phyloP scores from a whole-genome alignment of 768 basidiomycete species.

The Amanita exitialis region DNA sequence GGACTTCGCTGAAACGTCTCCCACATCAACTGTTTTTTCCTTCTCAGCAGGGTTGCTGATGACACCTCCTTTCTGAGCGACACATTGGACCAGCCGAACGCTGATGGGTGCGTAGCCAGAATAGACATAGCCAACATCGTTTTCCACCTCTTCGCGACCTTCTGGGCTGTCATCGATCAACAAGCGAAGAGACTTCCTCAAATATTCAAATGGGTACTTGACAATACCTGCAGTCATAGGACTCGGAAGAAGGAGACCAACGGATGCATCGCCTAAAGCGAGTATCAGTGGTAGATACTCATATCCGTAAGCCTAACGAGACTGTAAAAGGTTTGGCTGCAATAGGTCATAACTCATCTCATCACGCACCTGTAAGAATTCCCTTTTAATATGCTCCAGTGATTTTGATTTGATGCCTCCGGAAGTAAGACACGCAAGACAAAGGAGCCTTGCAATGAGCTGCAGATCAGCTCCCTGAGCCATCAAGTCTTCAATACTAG shows the following conservation, averaged over 20 bases:
- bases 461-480: conserved; percentile 80
- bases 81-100: conserved; percentile 84
- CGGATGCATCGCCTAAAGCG: conserved; percentile 52
- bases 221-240: conserved; percentile 46
- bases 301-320: conserved; percentile 61
- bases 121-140: conserved; percentile 93
- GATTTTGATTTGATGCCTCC: conserved; percentile 84
- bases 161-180: conserved; percentile 83
- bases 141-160: conserved; percentile 72
- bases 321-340: conserved; percentile 10
- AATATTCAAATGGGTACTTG: conserved; percentile 61
- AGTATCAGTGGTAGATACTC: conserved; percentile 59
- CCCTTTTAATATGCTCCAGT: conserved; percentile 83
- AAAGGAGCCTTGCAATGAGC: conserved; percentile 68
- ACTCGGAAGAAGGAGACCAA: conserved; percentile 58
- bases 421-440: conserved; percentile 74
- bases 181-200: conserved; percentile 84
- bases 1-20: conserved; percentile 26
- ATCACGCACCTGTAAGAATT: conserved; percentile 65
- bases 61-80: conserved; percentile 85
- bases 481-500: conserved; percentile 86
- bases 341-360: not conserved
- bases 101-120: conserved; percentile 95
- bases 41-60: conserved; percentile 70
- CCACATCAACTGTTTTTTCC: conserved; percentile 28